Evolutionary conservation across 148 eudicot species (phyloP).

Genomic region (Salicornia ramosissima): DNA sequence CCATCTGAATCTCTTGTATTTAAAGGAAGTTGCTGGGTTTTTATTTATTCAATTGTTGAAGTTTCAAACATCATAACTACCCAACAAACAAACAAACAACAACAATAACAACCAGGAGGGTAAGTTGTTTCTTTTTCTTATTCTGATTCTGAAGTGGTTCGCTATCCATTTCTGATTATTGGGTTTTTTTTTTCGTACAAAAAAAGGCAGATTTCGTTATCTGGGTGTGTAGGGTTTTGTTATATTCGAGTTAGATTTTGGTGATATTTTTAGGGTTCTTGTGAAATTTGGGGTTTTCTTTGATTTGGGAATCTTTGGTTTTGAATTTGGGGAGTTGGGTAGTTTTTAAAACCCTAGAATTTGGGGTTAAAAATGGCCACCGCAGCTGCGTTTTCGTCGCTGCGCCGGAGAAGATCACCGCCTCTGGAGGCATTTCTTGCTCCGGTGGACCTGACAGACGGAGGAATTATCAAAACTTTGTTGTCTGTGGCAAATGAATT

Average conservation of each 20-base stretch:
- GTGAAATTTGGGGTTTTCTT: not conserved
- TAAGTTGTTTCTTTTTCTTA: slow-evolving; percentile 6
- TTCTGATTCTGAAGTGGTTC: not conserved
- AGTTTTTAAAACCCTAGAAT: slow-evolving; percentile 2
- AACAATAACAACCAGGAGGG: not conserved
- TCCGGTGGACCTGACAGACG: slow-evolving; percentile 66
- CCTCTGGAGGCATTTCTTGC: slow-evolving; percentile 75
- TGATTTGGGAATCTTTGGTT: not conserved
- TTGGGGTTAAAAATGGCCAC: slow-evolving; percentile 44
- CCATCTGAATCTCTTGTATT: slow-evolving; percentile 15
- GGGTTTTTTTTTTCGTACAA: not conserved
- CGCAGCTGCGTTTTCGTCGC: slow-evolving; percentile 65
- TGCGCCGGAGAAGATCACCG: slow-evolving; percentile 70
- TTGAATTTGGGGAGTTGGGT: not conserved
- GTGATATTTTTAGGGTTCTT: not conserved
- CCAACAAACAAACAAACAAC: slow-evolving; percentile 19
- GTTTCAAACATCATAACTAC: slow-evolving; percentile 18
- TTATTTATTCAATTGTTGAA: slow-evolving; percentile 12
- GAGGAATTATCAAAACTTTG: slow-evolving; percentile 49
- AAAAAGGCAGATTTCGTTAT: not conserved
- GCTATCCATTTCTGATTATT: not conserved
- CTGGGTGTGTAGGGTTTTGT: slow-evolving; percentile 1
- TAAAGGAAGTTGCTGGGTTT: slow-evolving; percentile 10
- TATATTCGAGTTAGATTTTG: too few relatives aligned
- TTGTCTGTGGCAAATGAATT: slow-evolving; percentile 45